Evolutionary conservation across 176 grass and related monocot genomes (phyloP), one percentile per base, ranked within the genome.

Genomic region (Hsuehochloa calcarea): DNA sequence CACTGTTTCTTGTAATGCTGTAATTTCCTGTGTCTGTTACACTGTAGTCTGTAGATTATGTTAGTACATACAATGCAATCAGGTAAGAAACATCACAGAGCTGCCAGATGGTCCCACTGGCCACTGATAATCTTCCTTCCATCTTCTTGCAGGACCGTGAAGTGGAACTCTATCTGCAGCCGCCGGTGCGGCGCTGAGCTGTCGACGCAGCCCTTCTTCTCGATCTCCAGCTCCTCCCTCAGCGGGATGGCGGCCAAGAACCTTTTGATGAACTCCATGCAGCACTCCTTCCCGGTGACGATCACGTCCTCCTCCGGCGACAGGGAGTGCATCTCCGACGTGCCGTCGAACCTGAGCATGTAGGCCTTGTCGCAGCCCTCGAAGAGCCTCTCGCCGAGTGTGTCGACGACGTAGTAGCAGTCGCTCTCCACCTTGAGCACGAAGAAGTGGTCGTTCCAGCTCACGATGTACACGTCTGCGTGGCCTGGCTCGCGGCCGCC

Each of bases 371-470:
- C 88, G 81, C 93, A 99, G 41, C 97, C 97, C 74, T 99, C 97
- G 71, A 85, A 79, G 41, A 99, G 88, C 68, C 97, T 79, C 86
- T 99, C 97, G 13, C 93, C 96, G 78, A 99, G 90, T 20, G 96
- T 99, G 74, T 99, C 96, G 16, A 99, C 58, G 59, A 99, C 35
- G 70, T 91, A 85, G 85, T 92, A 99, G 56, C 88, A 89, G 84
- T 94, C 83, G n/a, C 23, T 41, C 71, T 94, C 91, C 22, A 88
- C 74, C 91, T 96, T 99, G 60, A 99, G 82, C 66, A 96, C 90
- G 77, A 99, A 99, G 86, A 99, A 99, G 87, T 99, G 97, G 77
- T 99, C 97, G 84, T 99, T 99, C 96, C 96, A 99, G 87, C 93
- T 92, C 9, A 99, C 88, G 41, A 99, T 91, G 72, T 94, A 99